A percentile compares a stretch with the other conserved stretches of the same genome.
Evolutionary conservation across 495 filamentous ascomycete genomes (phyloP).

Genomic region (Haplographium delicatum): DNA sequence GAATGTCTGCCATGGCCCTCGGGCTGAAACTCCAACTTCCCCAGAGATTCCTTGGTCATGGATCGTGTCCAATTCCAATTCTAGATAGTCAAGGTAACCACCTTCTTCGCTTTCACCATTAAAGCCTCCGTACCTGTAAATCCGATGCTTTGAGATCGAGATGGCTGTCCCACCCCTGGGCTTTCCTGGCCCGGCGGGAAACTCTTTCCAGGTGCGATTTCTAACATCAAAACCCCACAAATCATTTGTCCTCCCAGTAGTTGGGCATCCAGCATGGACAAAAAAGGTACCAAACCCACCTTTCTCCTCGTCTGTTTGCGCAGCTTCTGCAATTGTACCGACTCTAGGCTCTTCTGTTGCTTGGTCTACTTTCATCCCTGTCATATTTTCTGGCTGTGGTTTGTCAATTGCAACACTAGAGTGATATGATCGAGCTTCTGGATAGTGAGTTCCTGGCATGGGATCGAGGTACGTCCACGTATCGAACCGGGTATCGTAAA

Average conservation of each 20-base stretch:
- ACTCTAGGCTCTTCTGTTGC: conserved; percentile 39
- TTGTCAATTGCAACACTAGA: conserved; percentile 40
- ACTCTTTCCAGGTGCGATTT: conserved; percentile 53
- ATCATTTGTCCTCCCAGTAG: conserved; percentile 53
- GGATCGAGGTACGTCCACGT: conserved; percentile 55
- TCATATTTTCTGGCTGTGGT: conserved; percentile 38
- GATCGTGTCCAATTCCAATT: conserved; percentile 39
- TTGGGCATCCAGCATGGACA: conserved; percentile 66
- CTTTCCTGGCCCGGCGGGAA: conserved; percentile 54
- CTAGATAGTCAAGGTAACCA: conserved; percentile 57
- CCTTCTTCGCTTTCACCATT: conserved; percentile 61
- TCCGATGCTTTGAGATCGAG: conserved; percentile 44
- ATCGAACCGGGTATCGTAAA: conserved; percentile 53
- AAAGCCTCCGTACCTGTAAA: conserved; percentile 73
- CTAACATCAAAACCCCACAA: conserved; percentile 67
- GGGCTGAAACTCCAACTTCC: conserved; percentile 14
- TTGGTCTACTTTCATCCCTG: conserved; percentile 39
- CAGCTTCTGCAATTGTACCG: conserved; percentile 39
- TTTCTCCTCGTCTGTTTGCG: conserved; percentile 37
- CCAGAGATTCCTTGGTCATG: conserved; percentile 8
- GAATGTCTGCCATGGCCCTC: conserved; percentile 20
- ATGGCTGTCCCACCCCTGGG: conserved; percentile 60
- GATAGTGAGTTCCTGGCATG: conserved; percentile 31
- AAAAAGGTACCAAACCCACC: conserved; percentile 53
- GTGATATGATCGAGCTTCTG: conserved; percentile 41